Evolutionary conservation across 2,329 filamentous ascomycete genomes (phyloP).

Genomic region (Cladophialophora immunda): DNA sequence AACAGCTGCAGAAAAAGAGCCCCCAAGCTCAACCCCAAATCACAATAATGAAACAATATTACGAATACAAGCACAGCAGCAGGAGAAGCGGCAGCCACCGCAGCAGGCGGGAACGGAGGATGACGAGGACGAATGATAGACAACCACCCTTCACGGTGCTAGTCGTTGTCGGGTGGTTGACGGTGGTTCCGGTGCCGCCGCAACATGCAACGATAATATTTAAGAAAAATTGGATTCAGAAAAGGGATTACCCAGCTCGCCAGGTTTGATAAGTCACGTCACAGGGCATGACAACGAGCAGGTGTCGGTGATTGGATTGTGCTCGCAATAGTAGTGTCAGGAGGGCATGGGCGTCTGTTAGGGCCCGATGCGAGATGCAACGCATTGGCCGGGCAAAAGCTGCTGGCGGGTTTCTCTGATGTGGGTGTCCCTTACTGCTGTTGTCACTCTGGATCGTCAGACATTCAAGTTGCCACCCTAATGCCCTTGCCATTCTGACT

Average conservation of each 20-base stretch:
- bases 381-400: too few relatives aligned
- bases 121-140: neutral
- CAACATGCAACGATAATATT: neutral
- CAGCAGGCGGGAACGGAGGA: neutral
- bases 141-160: neutral
- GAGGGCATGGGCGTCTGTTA: neutral
- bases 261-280: neutral
- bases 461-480: neutral
- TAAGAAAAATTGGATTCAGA: neutral
- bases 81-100: neutral
- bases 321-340: too few relatives aligned
- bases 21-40: neutral
- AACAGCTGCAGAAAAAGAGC: neutral
- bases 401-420: too few relatives aligned
- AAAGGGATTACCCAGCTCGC: too few relatives aligned
- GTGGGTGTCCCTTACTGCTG: neutral
- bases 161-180: neutral
- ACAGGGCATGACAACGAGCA: neutral
- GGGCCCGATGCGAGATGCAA: slow-evolving; percentile 3
- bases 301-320: neutral
- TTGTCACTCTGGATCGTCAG: neutral
- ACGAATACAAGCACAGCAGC: slow-evolving; percentile 1
- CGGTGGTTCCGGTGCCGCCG: slow-evolving; percentile 5
- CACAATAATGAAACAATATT: slow-evolving; percentile 3
- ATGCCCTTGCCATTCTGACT: neutral